Percentiles rank a stretch among this genome's conserved stretches.
phyloP scores from a whole-genome alignment of 805 yeast genomes.

The Metschnikowia aberdeeniae region DNA sequence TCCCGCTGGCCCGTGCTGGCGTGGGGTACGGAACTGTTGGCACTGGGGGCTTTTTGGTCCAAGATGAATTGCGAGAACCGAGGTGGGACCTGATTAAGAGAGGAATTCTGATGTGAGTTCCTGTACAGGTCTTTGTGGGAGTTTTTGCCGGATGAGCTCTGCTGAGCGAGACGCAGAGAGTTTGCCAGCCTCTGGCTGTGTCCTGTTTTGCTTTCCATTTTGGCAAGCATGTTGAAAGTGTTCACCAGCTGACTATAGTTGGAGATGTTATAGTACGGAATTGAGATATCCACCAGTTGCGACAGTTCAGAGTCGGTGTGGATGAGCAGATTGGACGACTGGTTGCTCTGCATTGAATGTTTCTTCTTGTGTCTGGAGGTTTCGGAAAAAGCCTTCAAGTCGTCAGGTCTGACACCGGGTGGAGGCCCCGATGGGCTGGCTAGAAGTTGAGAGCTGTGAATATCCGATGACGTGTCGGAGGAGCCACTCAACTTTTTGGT shows the following conservation, averaged over 20 bases:
- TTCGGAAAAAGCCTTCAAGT: background rate
- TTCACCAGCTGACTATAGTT: slow-evolving; percentile 14
- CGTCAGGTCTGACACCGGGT: background rate
- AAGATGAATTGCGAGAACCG: slow-evolving; percentile 38
- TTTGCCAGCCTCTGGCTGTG: background rate
- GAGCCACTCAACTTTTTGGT: background rate
- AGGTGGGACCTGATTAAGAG: slow-evolving; percentile 35
- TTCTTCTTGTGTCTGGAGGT: too few relatives aligned
- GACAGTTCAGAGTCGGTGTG: slow-evolving; percentile 11
- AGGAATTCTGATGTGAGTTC: background rate
- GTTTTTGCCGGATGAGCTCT: background rate
- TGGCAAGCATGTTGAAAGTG: slow-evolving; percentile 15
- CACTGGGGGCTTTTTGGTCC: slow-evolving; percentile 25
- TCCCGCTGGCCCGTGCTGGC: background rate
- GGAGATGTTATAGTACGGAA: slow-evolving; percentile 12
- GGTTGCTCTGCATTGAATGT: background rate
- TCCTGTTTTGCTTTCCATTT: slow-evolving; percentile 25
- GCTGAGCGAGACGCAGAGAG: background rate
- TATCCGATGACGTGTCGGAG: background rate
- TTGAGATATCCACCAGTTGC: slow-evolving; percentile 6
- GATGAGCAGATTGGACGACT: slow-evolving; percentile 7
- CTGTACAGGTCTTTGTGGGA: too few relatives aligned
- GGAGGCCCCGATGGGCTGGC: slow-evolving; percentile 1
- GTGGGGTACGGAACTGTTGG: slow-evolving; percentile 3
- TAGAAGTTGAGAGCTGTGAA: background rate